Base-by-base conservation (phyloP, 306 rosid species). In the Quercus engelmannii region DNA sequence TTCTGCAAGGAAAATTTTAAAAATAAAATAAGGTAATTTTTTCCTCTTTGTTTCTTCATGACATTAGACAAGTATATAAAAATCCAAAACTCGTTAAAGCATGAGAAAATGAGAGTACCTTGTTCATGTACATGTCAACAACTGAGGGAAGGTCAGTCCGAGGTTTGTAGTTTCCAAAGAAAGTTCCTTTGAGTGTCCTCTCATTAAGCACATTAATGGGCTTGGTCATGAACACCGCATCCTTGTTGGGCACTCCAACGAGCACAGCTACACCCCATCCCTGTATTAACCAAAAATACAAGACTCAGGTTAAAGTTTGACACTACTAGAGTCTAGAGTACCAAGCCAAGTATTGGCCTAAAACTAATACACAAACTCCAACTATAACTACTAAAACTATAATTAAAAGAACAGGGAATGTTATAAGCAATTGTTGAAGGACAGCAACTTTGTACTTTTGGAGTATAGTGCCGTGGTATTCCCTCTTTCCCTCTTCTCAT, bases 261-360 rank as follows among this genome's bases (percentile, higher is more conserved):
- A 88, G 87, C 49, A 88, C 90, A 9, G 92, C 85, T 23, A 88
- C 87, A 58, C 88, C 92, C 92, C 88, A 88, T 0, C 92, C 90
- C 90, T 85, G 21, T 12, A 63, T 52, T 13, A n/a, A 69, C 19
- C 57, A 33, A 49, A 2, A 35, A 5, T 43, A 70, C 23, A 58
- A 23, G 15, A 35, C 23, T 7, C 30, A 25, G 20, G 21, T 49
- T 54, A 51, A 21, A 25, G 19, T 30, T 38, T 0, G 41, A 2
- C n/a, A 1, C 5, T 49, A 49, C 5, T n/a, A n/a, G 15, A 46
- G 15, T 3, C 15, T 10, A 3, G 54, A 49, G 54, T 13, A 49
- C 54, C 17, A 49, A 49, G 54, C 54, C 54, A 49, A 49, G 17
- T 49, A 49, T 49, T 49, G 54, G 54, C 54, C 54, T 49, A 49